Evolutionary conservation across 192 early-diverging fungal species (phyloP).

Genomic region (Umbelopsis vinacea): DNA sequence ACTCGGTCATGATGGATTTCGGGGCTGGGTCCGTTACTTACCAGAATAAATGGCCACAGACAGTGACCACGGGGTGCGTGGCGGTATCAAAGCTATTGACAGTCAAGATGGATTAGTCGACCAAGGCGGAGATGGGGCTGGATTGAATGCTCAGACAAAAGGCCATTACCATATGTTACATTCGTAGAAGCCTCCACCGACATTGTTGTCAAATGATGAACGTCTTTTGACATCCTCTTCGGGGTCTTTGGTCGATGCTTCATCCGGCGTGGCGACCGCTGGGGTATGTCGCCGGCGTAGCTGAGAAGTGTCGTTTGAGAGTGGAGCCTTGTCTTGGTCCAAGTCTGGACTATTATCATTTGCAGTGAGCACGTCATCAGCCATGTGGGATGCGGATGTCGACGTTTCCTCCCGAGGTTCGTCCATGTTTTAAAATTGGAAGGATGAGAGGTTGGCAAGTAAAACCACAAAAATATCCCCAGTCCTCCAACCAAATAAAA

Average conservation of each 20-base stretch:
- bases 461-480: too few relatives aligned
- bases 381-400: neutral
- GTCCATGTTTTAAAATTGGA: neutral
- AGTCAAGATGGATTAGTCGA: neutral
- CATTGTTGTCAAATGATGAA: neutral
- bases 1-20: too few relatives aligned
- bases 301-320: conserved; percentile 6
- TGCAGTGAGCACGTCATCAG: too few relatives aligned
- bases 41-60: conserved; percentile 84
- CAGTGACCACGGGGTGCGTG: conserved; percentile 71
- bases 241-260: neutral
- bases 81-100: conserved; percentile 73
- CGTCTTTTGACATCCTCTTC: neutral
- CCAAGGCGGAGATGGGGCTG: neutral
- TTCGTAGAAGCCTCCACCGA: conserved; percentile 43
- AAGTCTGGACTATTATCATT: neutral
- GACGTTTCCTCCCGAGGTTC: conserved; percentile 8
- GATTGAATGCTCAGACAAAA: neutral
- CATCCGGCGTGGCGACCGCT: neutral
- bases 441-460: neutral
- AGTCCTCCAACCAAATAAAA: too few relatives aligned
- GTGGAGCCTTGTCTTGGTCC: neutral
- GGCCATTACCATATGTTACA: conserved; percentile 46
- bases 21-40: too few relatives aligned
- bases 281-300: conserved; percentile 19